Base-by-base conservation (phyloP, 2,329 filamentous ascomycete genomes). In the Aspergillus amoenus region DNA sequence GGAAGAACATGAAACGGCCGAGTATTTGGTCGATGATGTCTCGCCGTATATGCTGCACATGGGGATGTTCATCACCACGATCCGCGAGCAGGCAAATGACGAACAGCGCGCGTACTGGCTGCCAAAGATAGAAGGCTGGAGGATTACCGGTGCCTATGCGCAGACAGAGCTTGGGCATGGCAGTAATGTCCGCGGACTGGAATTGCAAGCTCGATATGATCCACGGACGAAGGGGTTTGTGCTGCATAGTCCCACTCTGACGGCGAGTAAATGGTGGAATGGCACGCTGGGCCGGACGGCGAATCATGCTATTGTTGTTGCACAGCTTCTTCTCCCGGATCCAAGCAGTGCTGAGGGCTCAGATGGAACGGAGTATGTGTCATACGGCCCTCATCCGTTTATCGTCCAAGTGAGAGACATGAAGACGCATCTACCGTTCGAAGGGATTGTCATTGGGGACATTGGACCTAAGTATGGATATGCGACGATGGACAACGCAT, bases 381-480 rank as follows among this genome's bases (percentile, higher is more conserved):
- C 71, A n/a, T 72, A 81, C 66, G 81, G 81, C 8, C 79, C 79
- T 34, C 81, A 82, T 65, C 75, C 79, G 13, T 83, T 83, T 63
- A 77, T 82, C 56, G 73, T 82, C 17, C 81, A 80, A 64, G 80
- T 82, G 51, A 73, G 81, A 18, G 43, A 60, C 39, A 48, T 53
- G 41, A 42, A 51, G 8, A 55, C 45, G 13, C 55, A 55, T 32
- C 69, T 76, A 59, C 77, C 80, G 12, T 63, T 82, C 5, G 61
- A 73, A 5, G 79, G 79, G 2, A 79, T 83, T 52, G 75, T 78
- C 2, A 77, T 83, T 15, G 80, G 80, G n/a, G 80, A 83, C 58
- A 82, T 83, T 61, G 81, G 81, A 3, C 79, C 80, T n/a, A 83
- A 82, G 56, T 82, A 82, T 63, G 81, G 80, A 8, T 82, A 82